phyloP scores from a whole-genome alignment of 2,329 filamentous ascomycete genomes.

The Aureobasidium sp. region DNA sequence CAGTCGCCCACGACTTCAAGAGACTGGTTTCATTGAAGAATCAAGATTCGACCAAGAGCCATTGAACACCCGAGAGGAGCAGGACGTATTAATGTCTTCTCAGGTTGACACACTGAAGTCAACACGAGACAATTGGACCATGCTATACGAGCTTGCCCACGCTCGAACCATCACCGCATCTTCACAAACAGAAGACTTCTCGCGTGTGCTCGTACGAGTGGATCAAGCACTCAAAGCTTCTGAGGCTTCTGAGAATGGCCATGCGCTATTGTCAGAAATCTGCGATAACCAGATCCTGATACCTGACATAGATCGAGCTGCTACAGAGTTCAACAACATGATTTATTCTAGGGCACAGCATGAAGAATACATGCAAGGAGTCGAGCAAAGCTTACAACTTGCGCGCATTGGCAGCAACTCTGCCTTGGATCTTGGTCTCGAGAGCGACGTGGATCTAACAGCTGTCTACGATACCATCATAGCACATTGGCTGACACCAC shows the following conservation, averaged over 20 bases:
- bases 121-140: neutral
- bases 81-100: neutral
- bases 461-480: constrained; percentile 22
- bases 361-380: neutral
- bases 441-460: neutral
- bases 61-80: neutral
- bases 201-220: neutral
- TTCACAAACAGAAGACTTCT: constrained; percentile 1
- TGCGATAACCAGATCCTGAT: constrained; percentile 15
- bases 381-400: constrained; percentile 1
- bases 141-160: constrained; percentile 15
- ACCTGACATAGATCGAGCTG: constrained; percentile 18
- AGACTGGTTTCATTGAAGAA: constrained; percentile 18
- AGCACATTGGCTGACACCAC: constrained; percentile 22
- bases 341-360: neutral
- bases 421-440: constrained; percentile 11
- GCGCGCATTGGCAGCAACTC: constrained; percentile 6
- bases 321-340: constrained; percentile 16
- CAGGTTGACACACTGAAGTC: neutral
- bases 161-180: neutral
- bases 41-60: neutral
- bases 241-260: neutral
- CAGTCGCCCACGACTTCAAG: constrained; percentile 16
- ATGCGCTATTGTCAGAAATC: constrained; percentile 6
- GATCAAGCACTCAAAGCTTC: neutral